These are phyloP conservation scores for Colletotrichum tropicale DNA, from an alignment of 2,329 filamentous ascomycete species.

Conservation along the genomic window DNA sequence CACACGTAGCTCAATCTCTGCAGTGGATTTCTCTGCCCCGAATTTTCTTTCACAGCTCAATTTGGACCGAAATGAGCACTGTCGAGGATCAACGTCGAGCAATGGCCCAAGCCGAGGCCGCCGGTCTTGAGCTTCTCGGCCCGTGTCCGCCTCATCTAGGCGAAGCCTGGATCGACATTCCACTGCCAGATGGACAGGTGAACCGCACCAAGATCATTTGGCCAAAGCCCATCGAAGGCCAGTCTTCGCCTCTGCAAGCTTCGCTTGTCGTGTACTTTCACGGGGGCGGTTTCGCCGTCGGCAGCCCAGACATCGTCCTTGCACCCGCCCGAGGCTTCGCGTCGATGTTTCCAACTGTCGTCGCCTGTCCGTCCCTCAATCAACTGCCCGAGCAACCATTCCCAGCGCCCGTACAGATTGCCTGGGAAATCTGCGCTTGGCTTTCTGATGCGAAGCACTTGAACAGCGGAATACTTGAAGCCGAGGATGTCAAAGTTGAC, in stretches of 20 bases:
- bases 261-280: neutral
- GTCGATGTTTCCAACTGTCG: neutral
- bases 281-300: neutral
- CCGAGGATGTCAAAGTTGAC: neutral
- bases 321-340: neutral
- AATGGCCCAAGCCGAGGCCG: neutral
- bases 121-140: neutral
- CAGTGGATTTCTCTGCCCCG: neutral
- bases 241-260: neutral
- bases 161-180: neutral
- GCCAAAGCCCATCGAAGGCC: neutral
- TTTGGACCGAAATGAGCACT: neutral
- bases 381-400: neutral
- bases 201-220: neutral
- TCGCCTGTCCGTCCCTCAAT: neutral
- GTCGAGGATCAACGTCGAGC: neutral
- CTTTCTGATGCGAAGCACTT: neutral
- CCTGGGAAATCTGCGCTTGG: neutral
- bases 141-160: neutral
- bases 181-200: neutral
- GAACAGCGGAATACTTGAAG: neutral
- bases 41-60: too few relatives aligned
- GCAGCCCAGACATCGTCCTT: neutral
- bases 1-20: accelerated
- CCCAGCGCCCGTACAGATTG: neutral